A percentile compares a stretch with the other conserved stretches of the same genome.
Conservation (phyloP, 2,329 filamentous ascomycete species). For the Beauveria asiatica region DNA sequence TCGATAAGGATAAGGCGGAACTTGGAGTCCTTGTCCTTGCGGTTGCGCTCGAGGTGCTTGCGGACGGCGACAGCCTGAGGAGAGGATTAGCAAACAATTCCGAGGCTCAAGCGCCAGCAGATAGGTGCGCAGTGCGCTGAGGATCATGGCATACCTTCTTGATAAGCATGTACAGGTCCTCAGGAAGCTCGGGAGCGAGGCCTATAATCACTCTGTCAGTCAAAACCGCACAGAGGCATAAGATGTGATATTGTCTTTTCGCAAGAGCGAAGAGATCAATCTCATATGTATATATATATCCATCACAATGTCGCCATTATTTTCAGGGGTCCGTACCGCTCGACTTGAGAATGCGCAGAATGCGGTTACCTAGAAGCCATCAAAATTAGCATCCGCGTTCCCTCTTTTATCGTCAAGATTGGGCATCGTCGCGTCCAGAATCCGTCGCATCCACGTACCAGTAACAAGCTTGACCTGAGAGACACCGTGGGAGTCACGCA, state of each 20-base stretch:
- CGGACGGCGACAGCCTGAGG: conserved; percentile 86
- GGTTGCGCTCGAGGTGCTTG: conserved; percentile 99
- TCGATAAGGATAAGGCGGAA: conserved; percentile 99
- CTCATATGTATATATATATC: conserved; percentile 20
- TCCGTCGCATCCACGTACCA: conserved; percentile 50
- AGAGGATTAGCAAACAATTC: conserved; percentile 17
- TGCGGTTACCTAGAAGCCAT: conserved; percentile 80
- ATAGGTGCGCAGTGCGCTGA: not conserved
- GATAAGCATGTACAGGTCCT: conserved; percentile 99
- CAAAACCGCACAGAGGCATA: conserved; percentile 83
- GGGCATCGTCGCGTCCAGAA: not conserved
- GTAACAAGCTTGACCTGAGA: conserved; percentile 97
- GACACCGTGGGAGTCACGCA: conserved; percentile 96
- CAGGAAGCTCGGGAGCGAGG: conserved; percentile 95
- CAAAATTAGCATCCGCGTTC: conserved; percentile 28
- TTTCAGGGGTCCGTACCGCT: conserved; percentile 65
- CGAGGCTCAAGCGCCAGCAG: not conserved
- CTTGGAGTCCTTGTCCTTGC: conserved; percentile 99
- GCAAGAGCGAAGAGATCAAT: not conserved
- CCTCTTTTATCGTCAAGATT: not conserved
- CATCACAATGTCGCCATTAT: conserved; percentile 17
- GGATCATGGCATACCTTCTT: conserved; percentile 68
- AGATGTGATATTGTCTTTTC: conserved; percentile 19
- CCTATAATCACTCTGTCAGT: conserved; percentile 96
- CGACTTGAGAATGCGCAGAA: conserved; percentile 97